Evolutionary conservation across 331 rosid genomes (phyloP).

Genomic region (Malus hybrid): DNA sequence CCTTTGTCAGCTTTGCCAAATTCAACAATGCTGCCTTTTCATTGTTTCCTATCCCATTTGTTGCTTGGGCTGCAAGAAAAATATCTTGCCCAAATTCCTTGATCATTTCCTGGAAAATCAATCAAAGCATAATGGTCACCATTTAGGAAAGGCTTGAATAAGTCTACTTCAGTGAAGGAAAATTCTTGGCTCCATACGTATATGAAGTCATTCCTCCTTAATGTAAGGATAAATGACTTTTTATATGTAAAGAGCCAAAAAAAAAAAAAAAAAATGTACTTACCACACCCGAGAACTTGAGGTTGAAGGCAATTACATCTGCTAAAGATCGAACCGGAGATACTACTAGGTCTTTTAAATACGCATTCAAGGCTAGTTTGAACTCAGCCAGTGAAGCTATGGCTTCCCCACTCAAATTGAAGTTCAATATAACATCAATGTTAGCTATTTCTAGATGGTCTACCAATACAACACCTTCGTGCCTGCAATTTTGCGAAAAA

Average conservation of each 20-base stretch:
- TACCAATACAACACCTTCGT: constrained; percentile 22
- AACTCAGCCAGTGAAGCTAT: constrained; percentile 35
- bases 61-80: constrained; percentile 36
- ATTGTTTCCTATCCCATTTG: constrained; percentile 30
- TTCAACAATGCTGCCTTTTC: constrained; percentile 27
- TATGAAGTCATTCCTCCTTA: too few species aligned
- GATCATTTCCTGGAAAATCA: constrained; percentile 34
- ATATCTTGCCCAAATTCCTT: constrained; percentile 39
- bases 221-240: too few species aligned
- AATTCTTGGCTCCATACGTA: too few species aligned
- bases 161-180: too few species aligned
- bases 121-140: neutral
- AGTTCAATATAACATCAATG: constrained; percentile 20
- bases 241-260: too few species aligned
- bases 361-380: constrained; percentile 31
- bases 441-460: constrained; percentile 18
- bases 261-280: neutral
- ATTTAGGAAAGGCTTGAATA: too few species aligned
- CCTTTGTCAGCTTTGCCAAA: constrained; percentile 18
- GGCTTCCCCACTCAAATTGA: constrained; percentile 27
- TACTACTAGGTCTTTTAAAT: constrained; percentile 28
- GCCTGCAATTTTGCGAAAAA: neutral
- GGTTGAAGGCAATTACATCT: constrained; percentile 38
- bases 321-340: constrained; percentile 37
- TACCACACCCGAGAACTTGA: constrained; percentile 29